Evolutionary conservation across 1,284 basidiomycete genomes (phyloP).

Genomic region (Tremellales sp.): DNA sequence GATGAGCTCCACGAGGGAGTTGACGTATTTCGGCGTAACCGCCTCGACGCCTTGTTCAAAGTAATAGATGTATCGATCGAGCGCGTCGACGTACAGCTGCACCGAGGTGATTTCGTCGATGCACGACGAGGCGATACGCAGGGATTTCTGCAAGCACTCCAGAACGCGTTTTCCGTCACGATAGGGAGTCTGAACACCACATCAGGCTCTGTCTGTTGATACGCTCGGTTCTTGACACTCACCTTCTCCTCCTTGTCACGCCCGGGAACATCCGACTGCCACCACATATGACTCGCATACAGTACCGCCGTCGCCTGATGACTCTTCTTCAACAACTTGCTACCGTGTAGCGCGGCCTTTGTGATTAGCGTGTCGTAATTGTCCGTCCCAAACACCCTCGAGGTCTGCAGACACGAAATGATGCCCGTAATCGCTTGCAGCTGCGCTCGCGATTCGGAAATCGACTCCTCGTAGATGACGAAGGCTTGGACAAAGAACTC

Average conservation of each 20-base stretch:
- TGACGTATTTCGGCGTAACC: slow-evolving; percentile 89
- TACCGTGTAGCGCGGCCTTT: slow-evolving; percentile 89
- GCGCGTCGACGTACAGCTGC: slow-evolving; percentile 87
- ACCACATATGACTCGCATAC: slow-evolving; percentile 92
- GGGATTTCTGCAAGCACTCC: slow-evolving; percentile 88
- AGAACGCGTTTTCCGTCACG: slow-evolving; percentile 92
- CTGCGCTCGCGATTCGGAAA: slow-evolving; percentile 86
- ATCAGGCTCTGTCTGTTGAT: not conserved
- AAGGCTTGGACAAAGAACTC: slow-evolving; percentile 95
- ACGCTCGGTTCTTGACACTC: slow-evolving; percentile 11
- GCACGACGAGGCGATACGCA: slow-evolving; percentile 87
- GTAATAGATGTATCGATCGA: slow-evolving; percentile 89
- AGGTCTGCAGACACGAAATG: slow-evolving; percentile 78
- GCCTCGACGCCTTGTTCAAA: slow-evolving; percentile 85
- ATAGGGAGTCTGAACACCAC: slow-evolving; percentile 64
- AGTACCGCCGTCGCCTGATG: slow-evolving; percentile 93
- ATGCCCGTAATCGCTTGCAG: slow-evolving; percentile 88
- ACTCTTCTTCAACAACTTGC: slow-evolving; percentile 90
- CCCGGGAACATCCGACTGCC: slow-evolving; percentile 66
- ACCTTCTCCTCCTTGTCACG: slow-evolving; percentile 53
- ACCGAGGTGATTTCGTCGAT: slow-evolving; percentile 92
- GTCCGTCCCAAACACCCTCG: slow-evolving; percentile 75
- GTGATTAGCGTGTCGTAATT: slow-evolving; percentile 95
- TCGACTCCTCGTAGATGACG: slow-evolving; percentile 90
- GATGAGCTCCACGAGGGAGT: slow-evolving; percentile 87